Evolutionary conservation across 768 basidiomycete genomes (phyloP).

Genomic region (Clavaria fumosa): DNA sequence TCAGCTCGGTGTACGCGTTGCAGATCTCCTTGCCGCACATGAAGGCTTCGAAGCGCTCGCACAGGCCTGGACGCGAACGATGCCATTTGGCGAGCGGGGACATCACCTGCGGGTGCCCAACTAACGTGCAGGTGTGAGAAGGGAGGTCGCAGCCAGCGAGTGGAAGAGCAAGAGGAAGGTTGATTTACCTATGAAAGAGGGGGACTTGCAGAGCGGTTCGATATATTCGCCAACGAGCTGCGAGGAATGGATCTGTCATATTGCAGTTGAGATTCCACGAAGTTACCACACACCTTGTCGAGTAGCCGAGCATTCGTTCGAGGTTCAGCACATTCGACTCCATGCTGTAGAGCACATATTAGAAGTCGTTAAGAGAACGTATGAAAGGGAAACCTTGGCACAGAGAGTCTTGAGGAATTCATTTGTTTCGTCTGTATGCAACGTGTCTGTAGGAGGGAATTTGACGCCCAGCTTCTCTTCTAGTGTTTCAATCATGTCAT

Average conservation of each 20-base stretch:
- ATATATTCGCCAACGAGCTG: conserved; percentile 97
- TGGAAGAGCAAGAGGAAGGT: background rate
- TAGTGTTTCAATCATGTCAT: conserved; percentile 94
- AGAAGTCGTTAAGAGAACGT: background rate
- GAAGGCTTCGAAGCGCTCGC: conserved; percentile 98
- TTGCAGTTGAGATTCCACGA: too few species aligned
- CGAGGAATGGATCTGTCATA: too few species aligned
- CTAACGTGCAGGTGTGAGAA: conserved; percentile 21
- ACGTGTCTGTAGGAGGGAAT: conserved; percentile 85
- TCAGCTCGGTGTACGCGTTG: conserved; percentile 99
- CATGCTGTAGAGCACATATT: conserved; percentile 39
- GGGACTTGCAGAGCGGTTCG: conserved; percentile 91
- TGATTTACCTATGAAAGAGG: conserved; percentile 79
- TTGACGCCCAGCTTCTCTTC: conserved; percentile 86
- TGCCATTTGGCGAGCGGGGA: conserved; percentile 98
- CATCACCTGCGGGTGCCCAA: conserved; percentile 99
- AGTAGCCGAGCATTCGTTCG: conserved; percentile 88
- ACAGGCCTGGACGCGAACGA: conserved; percentile 89
- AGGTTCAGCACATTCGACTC: conserved; percentile 92
- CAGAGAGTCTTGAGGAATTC: conserved; percentile 75
- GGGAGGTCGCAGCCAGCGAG: conserved; percentile 4
- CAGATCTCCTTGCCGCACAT: conserved; percentile 97
- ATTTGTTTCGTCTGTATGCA: conserved; percentile 81
- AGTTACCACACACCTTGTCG: conserved; percentile 93
- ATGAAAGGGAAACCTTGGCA: conserved; percentile 41